These are phyloP conservation scores for Amanita molliuscula DNA, from an alignment of 768 basidiomycete genomes.

Conservation along the genomic window DNA sequence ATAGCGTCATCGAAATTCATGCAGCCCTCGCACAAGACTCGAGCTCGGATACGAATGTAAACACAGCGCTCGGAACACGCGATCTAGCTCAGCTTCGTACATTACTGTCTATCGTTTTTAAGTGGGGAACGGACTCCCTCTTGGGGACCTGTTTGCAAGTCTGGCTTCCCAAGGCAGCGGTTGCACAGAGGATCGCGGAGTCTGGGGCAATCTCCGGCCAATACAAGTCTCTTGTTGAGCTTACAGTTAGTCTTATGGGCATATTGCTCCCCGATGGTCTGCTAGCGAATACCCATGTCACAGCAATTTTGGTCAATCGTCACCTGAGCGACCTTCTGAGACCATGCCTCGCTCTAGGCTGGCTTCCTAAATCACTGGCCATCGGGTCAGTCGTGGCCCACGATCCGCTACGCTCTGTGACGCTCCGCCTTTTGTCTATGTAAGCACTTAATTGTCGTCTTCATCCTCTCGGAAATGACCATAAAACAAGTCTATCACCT, in stretches of 20 bases:
- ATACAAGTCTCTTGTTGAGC: conserved; percentile 29
- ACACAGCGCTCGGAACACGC: conserved; percentile 47
- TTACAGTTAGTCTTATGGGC: conserved; percentile 32
- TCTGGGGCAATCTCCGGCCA: conserved; percentile 31
- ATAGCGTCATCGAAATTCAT: conserved; percentile 39
- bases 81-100: conserved; percentile 56
- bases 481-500: conserved; percentile 45
- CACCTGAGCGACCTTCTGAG: conserved; percentile 50
- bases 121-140: conserved; percentile 57
- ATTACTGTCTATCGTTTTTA: conserved; percentile 57
- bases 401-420: conserved; percentile 37
- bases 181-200: conserved; percentile 31
- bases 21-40: conserved; percentile 18
- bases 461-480: conserved; percentile 7
- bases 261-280: conserved; percentile 45
- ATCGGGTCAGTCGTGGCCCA: conserved; percentile 26
- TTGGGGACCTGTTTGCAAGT: conserved; percentile 30
- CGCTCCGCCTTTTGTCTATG: conserved; percentile 52
- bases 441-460: conserved; percentile 28
- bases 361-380: conserved; percentile 50
- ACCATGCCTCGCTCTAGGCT: conserved; percentile 56
- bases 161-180: conserved; percentile 23
- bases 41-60: conserved; percentile 5
- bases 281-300: conserved; percentile 49
- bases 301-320: conserved; percentile 42